A percentile compares a stretch with the other conserved stretches of the same genome.
phyloP scores from a whole-genome alignment of 2,329 filamentous ascomycete genomes.

The Knufia petricola region DNA sequence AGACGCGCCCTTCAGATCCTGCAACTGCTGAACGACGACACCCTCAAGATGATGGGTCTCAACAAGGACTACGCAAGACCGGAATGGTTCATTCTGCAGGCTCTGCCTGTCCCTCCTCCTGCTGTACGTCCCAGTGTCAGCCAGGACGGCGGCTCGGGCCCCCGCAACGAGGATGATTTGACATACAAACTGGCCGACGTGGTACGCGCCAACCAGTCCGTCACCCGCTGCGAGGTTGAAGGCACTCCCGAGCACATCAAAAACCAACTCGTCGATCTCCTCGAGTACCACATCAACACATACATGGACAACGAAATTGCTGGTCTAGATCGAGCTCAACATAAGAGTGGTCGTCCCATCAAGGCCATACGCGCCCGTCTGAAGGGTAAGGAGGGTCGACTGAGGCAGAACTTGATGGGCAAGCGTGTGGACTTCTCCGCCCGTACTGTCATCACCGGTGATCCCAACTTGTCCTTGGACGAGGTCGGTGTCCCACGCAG shows the following conservation, averaged over 20 bases:
- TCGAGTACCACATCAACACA: slow-evolving; percentile 97
- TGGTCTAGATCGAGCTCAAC: slow-evolving; percentile 82
- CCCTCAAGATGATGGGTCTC: slow-evolving; percentile 77
- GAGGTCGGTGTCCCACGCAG: slow-evolving; percentile 94
- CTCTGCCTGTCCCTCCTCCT: slow-evolving; percentile 88
- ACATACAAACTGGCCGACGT: slow-evolving; percentile 99
- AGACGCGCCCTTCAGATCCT: slow-evolving; percentile 80
- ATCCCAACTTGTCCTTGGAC: slow-evolving; percentile 90
- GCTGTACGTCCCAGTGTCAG: slow-evolving; percentile 95
- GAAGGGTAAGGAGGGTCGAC: slow-evolving; percentile 97
- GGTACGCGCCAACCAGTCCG: slow-evolving; percentile 92
- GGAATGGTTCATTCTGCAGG: slow-evolving; percentile 96
- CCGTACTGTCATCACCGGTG: slow-evolving; percentile 98
- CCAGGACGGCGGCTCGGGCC: slow-evolving; percentile 84
- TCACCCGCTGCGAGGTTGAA: slow-evolving; percentile 80
- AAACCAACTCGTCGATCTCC: slow-evolving; percentile 76
- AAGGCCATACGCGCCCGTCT: slow-evolving; percentile 94
- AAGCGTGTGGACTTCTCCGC: slow-evolving; percentile 99
- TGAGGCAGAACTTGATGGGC: slow-evolving; percentile 98
- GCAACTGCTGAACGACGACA: slow-evolving; percentile 69
- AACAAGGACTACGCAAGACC: slow-evolving; percentile 92
- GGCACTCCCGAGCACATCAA: slow-evolving; percentile 87
- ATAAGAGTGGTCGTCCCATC: slow-evolving; percentile 92
- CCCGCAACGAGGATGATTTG: slow-evolving; percentile 95
- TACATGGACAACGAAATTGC: slow-evolving; percentile 99